These are phyloP conservation scores for Roridomyces roridus DNA, from an alignment of 768 basidiomycete species.

Conservation along the genomic window DNA sequence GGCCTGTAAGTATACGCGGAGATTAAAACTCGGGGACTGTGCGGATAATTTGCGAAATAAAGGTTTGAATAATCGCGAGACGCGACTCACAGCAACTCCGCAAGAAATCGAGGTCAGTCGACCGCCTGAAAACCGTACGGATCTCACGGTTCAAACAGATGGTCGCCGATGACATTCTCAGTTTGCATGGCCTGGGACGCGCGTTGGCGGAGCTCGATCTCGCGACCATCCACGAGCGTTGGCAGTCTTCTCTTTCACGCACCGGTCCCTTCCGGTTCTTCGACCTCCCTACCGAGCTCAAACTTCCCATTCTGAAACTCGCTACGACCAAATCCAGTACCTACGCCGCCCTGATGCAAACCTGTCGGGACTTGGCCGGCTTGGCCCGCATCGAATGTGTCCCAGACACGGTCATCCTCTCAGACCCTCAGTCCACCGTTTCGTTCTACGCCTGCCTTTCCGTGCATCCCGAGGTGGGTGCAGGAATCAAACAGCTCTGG, in stretches of 20 bases:
- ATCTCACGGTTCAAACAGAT: too few species aligned
- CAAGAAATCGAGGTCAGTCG: too few species aligned
- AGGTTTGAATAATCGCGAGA: neutral
- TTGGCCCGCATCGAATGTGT: slow-evolving; percentile 10
- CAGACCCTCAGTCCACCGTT: neutral
- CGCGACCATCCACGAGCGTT: neutral
- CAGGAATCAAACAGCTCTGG: neutral
- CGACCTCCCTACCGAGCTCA: slow-evolving; percentile 2
- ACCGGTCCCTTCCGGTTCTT: slow-evolving; percentile 4
- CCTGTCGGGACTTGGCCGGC: neutral
- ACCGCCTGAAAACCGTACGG: too few species aligned
- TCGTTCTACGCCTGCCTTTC: slow-evolving; percentile 15
- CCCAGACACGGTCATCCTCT: neutral
- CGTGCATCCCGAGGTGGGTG: slow-evolving; percentile 8
- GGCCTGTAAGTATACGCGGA: neutral
- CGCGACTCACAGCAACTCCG: too few species aligned
- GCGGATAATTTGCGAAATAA: slow-evolving; percentile 3
- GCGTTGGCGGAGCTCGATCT: slow-evolving; percentile 7
- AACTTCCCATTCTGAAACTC: slow-evolving; percentile 1
- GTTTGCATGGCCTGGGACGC: slow-evolving; percentile 10
- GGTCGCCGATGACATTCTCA: neutral
- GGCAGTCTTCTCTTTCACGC: neutral
- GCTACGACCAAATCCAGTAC: slow-evolving; percentile 8
- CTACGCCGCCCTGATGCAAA: slow-evolving; percentile 11
- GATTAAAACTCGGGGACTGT: neutral